Evolutionary conservation across 139 green algal genomes (phyloP).

Genomic region (Micractinium conductrix): DNA sequence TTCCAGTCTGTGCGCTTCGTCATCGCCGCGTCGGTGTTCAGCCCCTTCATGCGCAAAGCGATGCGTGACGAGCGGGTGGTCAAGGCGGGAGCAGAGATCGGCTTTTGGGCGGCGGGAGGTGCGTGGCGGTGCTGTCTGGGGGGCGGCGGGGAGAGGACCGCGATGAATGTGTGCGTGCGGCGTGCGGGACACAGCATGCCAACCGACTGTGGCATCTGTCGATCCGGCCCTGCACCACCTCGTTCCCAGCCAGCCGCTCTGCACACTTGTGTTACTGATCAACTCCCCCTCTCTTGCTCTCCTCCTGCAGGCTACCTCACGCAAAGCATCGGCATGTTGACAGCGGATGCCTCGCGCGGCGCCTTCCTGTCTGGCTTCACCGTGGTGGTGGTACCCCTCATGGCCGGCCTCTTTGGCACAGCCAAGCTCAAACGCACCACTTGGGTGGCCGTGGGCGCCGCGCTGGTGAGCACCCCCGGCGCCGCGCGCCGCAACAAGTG

Average conservation of each 20-base stretch:
- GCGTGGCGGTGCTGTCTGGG: background rate
- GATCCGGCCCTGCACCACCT: no score
- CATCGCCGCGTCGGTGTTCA: constrained; percentile 53
- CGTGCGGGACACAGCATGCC: no score
- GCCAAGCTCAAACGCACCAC: constrained; percentile 60
- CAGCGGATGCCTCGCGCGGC: constrained; percentile 70
- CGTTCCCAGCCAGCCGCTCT: no score
- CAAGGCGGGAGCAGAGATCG: constrained; percentile 51
- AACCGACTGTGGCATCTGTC: no score
- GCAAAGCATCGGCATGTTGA: constrained; percentile 73
- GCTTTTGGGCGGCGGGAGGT: constrained; percentile 50
- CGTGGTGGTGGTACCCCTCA: constrained; percentile 77
- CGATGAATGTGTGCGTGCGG: no score
- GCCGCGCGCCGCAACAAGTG: no score
- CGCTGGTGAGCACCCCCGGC: no score
- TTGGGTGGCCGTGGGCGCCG: constrained; percentile 64
- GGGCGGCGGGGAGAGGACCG: no score
- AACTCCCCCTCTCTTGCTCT: background rate
- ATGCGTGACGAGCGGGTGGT: constrained; percentile 31
- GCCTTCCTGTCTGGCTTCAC: constrained; percentile 84
- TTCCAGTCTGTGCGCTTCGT: constrained; percentile 49
- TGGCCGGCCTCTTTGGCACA: constrained; percentile 69
- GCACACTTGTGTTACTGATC: background rate
- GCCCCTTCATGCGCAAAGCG: constrained; percentile 45
- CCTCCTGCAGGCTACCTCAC: constrained; percentile 55